Conservation (phyloP, 108 stramenopile species). For the Ochromonas danica region DNA sequence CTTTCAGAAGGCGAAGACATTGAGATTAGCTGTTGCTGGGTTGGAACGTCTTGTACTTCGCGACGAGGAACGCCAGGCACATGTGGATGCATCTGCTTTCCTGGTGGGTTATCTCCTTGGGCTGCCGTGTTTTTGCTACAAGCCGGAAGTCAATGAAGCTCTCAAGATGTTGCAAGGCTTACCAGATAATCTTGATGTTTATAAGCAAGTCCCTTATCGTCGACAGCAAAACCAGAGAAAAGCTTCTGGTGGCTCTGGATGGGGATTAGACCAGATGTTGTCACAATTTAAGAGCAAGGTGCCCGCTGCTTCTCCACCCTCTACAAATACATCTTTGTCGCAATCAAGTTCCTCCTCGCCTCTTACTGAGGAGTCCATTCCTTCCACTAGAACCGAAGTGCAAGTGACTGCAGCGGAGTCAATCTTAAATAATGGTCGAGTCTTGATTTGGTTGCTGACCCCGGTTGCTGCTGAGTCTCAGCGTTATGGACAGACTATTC, state of each 20-base stretch:
- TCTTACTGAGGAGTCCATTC: no score
- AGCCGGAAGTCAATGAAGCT: conserved; percentile 83
- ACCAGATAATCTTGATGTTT: conserved; percentile 30
- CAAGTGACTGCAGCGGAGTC: no score
- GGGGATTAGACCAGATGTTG: no score
- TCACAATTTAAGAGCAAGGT: no score
- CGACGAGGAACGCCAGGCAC: conserved; percentile 87
- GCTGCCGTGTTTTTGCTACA: conserved; percentile 88
- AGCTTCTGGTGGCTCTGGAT: conserved; percentile 64
- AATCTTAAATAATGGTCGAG: no score
- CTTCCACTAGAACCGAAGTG: no score
- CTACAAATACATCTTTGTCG: no score
- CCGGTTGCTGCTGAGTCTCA: conserved; percentile 81
- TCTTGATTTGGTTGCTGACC: conserved; percentile 84
- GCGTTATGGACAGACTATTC: no score
- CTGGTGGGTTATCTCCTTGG: conserved; percentile 79
- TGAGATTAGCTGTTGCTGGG: conserved; percentile 72
- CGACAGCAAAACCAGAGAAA: conserved; percentile 38
- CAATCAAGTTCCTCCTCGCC: no score
- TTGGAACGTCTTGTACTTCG: conserved; percentile 71
- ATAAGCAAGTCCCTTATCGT: conserved; percentile 39
- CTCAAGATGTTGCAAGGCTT: conserved; percentile 44
- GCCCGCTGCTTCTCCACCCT: no score
- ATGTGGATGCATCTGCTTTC: conserved; percentile 85
- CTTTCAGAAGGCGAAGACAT: conserved; percentile 69